These are phyloP conservation scores for Haematococcus lacustris DNA, from an alignment of 139 green algal genomes.

Conservation along the genomic window DNA sequence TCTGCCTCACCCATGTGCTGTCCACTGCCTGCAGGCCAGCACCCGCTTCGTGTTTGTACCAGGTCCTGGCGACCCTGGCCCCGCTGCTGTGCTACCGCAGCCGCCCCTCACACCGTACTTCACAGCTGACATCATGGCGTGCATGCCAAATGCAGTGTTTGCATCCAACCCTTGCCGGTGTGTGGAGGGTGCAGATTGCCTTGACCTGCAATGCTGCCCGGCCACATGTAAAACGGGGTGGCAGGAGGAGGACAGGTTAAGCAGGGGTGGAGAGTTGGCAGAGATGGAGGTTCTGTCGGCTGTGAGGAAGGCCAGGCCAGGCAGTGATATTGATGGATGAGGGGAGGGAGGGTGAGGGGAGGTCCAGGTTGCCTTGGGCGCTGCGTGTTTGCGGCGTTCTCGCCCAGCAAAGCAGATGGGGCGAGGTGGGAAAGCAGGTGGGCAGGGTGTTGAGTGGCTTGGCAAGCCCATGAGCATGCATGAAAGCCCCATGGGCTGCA, in stretches of 20 bases:
- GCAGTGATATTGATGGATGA: not conserved
- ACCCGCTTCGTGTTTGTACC: conserved; percentile 79
- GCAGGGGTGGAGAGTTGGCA: too few species aligned
- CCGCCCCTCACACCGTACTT: conserved; percentile 57
- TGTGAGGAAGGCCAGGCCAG: too few species aligned
- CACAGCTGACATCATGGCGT: conserved; percentile 34
- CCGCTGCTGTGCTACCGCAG: conserved; percentile 57
- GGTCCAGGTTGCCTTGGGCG: not conserved
- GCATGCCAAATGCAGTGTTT: conserved; percentile 59
- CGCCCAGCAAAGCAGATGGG: not conserved
- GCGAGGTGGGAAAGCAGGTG: not conserved
- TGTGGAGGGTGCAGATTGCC: not conserved
- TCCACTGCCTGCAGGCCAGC: conserved; percentile 27
- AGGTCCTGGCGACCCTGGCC: conserved; percentile 68
- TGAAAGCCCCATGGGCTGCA: not conserved
- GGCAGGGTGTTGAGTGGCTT: not conserved
- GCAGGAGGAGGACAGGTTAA: too few species aligned
- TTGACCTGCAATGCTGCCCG: not conserved
- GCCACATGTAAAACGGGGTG: too few species aligned
- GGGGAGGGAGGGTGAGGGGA: too few species aligned
- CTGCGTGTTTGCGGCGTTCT: not conserved
- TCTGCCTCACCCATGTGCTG: too few species aligned
- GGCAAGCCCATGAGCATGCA: not conserved
- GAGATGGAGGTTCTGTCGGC: too few species aligned
- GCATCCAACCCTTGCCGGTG: conserved; percentile 72